A percentile compares a stretch with the other conserved stretches of the same genome.
phyloP scores from a whole-genome alignment of 2,329 filamentous ascomycete genomes.

The Pseudocercospora vitis region DNA sequence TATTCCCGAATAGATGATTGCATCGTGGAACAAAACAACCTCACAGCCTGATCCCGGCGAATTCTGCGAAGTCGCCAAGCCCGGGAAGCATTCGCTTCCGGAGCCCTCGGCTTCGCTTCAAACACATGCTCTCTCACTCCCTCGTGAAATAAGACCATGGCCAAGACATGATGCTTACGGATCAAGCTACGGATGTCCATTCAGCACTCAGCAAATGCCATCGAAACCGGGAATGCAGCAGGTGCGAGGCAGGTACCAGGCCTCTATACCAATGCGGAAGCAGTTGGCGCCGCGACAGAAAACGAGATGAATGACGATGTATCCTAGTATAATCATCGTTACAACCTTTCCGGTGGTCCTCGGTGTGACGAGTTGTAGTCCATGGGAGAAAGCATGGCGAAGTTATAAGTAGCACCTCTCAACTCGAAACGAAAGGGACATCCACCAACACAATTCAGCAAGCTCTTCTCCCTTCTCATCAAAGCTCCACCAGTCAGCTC shows the following conservation, averaged over 20 bases:
- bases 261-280: neutral
- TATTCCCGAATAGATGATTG: no score
- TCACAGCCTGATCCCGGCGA: no score
- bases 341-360: neutral
- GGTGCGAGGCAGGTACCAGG: neutral
- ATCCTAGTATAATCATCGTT: neutral
- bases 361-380: neutral
- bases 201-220: neutral
- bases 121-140: neutral
- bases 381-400: neutral
- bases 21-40: no score
- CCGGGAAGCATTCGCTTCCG: no score
- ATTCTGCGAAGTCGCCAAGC: no score
- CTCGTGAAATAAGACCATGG: neutral
- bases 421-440: neutral
- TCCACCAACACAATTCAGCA: neutral
- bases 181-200: neutral
- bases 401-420: neutral
- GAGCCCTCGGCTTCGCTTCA: neutral
- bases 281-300: neutral
- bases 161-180: neutral
- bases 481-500: neutral
- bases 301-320: neutral
- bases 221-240: neutral
- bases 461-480: neutral